Percentiles rank a stretch among this genome's conserved stretches.
These are phyloP conservation scores for Citrus australasica DNA, from an alignment of 345 rosid species.

Conservation along the genomic window DNA sequence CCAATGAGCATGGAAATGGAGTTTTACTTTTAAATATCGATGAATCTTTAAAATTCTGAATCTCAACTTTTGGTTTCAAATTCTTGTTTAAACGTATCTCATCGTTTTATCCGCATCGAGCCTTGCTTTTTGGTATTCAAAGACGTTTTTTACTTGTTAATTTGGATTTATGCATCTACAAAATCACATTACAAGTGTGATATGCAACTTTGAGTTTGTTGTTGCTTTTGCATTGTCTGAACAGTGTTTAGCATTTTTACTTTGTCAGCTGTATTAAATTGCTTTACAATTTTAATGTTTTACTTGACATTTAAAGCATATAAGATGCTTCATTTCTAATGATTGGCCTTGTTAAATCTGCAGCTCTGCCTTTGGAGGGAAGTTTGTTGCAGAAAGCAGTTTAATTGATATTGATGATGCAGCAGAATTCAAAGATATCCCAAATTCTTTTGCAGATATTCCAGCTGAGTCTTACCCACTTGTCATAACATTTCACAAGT, in stretches of 20 bases:
- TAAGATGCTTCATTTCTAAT: neutral
- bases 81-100: neutral
- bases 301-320: neutral
- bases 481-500: slow-evolving; percentile 46
- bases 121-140: neutral
- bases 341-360: neutral
- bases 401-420: slow-evolving; percentile 21
- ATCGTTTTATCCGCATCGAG: neutral
- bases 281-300: neutral
- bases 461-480: slow-evolving; percentile 41
- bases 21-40: neutral
- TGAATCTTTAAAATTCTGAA: neutral
- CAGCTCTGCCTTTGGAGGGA: slow-evolving; percentile 38
- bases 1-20: neutral
- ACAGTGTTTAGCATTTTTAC: too few relatives aligned
- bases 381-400: slow-evolving; percentile 10
- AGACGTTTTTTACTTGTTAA: neutral
- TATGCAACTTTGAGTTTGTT: neutral
- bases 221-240: too few relatives aligned
- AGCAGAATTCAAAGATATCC: slow-evolving; percentile 37
- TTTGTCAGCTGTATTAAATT: neutral
- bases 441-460: slow-evolving; percentile 37
- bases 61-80: neutral
- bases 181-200: neutral
- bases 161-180: neutral